Conservation (phyloP, 2,329 filamentous ascomycete species). For the Diaporthe citriasiana region DNA sequence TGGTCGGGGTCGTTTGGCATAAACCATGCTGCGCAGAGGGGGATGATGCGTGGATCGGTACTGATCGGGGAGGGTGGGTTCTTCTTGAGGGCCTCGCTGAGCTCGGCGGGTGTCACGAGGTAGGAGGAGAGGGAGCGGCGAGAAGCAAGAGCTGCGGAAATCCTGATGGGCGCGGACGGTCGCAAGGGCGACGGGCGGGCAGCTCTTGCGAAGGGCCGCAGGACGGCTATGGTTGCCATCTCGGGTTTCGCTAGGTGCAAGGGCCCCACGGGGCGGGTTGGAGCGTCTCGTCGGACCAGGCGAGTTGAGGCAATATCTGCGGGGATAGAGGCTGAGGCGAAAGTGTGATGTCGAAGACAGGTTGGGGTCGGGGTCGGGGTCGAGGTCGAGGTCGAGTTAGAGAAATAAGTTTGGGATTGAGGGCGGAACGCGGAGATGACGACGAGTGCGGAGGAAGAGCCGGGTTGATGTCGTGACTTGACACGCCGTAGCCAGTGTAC, state of each 20-base stretch:
- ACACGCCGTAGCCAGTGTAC: not conserved
- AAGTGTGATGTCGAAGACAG: not conserved
- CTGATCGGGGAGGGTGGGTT: conserved; percentile 85
- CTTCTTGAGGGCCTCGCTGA: conserved; percentile 84
- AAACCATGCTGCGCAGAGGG: conserved; percentile 95
- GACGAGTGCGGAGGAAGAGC: conserved; percentile 9
- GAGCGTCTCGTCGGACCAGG: not conserved
- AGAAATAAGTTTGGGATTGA: not conserved
- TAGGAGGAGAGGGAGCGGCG: conserved; percentile 80
- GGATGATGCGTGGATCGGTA: conserved; percentile 85
- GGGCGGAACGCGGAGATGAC: not conserved
- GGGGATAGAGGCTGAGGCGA: not conserved
- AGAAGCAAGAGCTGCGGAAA: conserved; percentile 44
- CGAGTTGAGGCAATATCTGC: not conserved
- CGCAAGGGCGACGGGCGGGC: conserved; percentile 43
- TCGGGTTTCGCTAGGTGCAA: conserved; percentile 38
- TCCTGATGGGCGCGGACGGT: conserved; percentile 44
- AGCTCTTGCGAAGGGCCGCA: conserved; percentile 57
- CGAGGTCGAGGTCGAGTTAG: not conserved
- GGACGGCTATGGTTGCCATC: conserved; percentile 61
- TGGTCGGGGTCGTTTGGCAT: conserved; percentile 84
- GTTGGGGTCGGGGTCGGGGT: not conserved
- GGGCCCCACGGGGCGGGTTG: not conserved
- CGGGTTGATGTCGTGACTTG: conserved; percentile 37
- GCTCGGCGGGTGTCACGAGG: conserved; percentile 86